Percentiles rank a stretch among this genome's conserved stretches.
Conservation (phyloP, 2,329 filamentous ascomycete genomes). For the Colletotrichum eremochloae region DNA sequence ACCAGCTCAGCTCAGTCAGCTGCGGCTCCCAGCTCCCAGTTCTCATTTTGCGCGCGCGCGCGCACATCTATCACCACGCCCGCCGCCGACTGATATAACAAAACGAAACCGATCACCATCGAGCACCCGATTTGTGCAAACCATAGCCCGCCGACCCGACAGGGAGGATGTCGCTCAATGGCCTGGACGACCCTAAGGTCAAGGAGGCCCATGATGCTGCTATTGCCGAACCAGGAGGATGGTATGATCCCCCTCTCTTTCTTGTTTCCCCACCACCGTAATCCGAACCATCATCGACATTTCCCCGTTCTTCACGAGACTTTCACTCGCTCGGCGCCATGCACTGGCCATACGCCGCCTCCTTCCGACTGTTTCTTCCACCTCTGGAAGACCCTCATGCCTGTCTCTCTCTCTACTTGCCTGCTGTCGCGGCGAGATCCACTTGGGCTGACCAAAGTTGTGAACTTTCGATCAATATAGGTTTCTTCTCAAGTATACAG, state of each 20-base stretch:
- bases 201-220: constrained; percentile 87
- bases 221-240: constrained; percentile 88
- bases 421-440: constrained; percentile 27
- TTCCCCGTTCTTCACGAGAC: constrained; percentile 5
- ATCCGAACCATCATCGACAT: constrained; percentile 14
- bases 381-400: constrained; percentile 9
- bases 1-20: constrained; percentile 18
- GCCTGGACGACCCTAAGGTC: constrained; percentile 84
- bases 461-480: constrained; percentile 60
- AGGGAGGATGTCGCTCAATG: constrained; percentile 89
- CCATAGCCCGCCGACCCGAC: constrained; percentile 29
- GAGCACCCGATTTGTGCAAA: background rate
- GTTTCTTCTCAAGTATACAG: constrained; percentile 94
- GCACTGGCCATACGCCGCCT: constrained; percentile 7
- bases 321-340: constrained; percentile 7
- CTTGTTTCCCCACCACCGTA: constrained; percentile 35
- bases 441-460: constrained; percentile 24
- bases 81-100: constrained; percentile 10
- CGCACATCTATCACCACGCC: constrained; percentile 4
- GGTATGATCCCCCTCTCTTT: constrained; percentile 69
- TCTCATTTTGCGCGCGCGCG: constrained; percentile 14
- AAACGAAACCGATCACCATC: constrained; percentile 15
- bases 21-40: constrained; percentile 13
- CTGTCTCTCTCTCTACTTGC: constrained; percentile 44
- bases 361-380: background rate